A percentile compares a stretch with the other conserved stretches of the same genome.
Evolutionary conservation across 139 green algal genomes (phyloP).

Genomic region (Coelastrella sp.): DNA sequence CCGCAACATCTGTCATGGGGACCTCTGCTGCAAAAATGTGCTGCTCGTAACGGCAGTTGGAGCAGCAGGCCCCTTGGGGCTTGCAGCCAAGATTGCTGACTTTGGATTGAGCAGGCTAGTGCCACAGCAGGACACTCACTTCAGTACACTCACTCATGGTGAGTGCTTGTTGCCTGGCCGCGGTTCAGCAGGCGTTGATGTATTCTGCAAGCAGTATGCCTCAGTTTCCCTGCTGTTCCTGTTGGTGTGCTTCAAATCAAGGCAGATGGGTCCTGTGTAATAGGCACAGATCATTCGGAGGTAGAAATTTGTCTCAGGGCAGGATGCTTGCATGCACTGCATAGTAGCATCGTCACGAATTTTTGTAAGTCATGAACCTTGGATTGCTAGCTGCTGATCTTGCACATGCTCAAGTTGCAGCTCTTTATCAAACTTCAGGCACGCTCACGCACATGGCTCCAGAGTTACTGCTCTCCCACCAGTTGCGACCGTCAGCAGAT

Average conservation of each 20-base stretch:
- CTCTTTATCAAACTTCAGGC: neutral
- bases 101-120: neutral
- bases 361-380: neutral
- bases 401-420: neutral
- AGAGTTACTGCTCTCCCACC: neutral
- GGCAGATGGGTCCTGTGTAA: no score
- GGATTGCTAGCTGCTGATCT: neutral
- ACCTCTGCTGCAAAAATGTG: constrained; percentile 11
- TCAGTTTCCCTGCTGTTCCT: neutral
- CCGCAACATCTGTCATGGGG: neutral
- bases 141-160: neutral
- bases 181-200: neutral
- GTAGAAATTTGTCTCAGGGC: neutral
- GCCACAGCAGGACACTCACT: neutral
- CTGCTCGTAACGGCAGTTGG: neutral
- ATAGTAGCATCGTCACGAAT: neutral
- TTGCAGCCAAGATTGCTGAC: neutral
- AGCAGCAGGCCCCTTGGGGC: neutral
- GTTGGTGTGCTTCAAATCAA: no score
- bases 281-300: neutral
- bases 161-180: neutral
- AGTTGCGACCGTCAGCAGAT: constrained; percentile 11
- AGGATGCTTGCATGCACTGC: neutral
- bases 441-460: constrained; percentile 27
- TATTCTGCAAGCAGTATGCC: neutral